These are phyloP conservation scores for Pisolithus microcarpus DNA, from an alignment of 768 basidiomycete genomes.

Conservation along the genomic window DNA sequence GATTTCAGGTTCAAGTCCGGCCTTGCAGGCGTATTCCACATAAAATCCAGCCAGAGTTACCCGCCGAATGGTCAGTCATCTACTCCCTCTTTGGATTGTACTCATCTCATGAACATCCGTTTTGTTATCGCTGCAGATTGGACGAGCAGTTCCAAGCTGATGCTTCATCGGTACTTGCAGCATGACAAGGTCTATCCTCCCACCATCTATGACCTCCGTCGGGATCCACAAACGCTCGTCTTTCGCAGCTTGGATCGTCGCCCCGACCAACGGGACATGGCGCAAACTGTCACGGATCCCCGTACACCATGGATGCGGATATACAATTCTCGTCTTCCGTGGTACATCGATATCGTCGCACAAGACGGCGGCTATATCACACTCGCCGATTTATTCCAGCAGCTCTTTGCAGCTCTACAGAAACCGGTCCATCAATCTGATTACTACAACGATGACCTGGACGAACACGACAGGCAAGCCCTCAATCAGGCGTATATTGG, in stretches of 20 bases:
- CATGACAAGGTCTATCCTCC: constrained; percentile 28
- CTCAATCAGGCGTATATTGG: constrained; percentile 40
- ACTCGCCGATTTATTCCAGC: constrained; percentile 45
- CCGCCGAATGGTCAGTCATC: constrained; percentile 14
- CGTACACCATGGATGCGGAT: constrained; percentile 46
- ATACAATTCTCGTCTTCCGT: constrained; percentile 51
- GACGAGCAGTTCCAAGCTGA: constrained; percentile 21
- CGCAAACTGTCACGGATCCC: constrained; percentile 48
- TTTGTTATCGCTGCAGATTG: constrained; percentile 7
- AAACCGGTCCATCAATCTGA: constrained; percentile 43
- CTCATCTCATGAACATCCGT: not conserved
- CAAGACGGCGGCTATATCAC: constrained; percentile 46
- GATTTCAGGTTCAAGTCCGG: constrained; percentile 29
- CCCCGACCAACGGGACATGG: constrained; percentile 43
- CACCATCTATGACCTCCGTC: constrained; percentile 46
- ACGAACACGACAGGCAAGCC: constrained; percentile 35
- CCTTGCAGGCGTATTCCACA: constrained; percentile 25
- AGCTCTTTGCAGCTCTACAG: constrained; percentile 38
- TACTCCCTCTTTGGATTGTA: not conserved
- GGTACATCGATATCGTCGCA: constrained; percentile 56
- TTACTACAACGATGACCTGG: constrained; percentile 53
- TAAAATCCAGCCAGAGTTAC: constrained; percentile 9
- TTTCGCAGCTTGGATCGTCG: constrained; percentile 41
- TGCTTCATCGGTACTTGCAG: constrained; percentile 17
- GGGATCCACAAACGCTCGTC: constrained; percentile 30